Evolutionary conservation across 2,329 filamentous ascomycete species (phyloP).

Genomic region (Albophoma yamanashiensis): DNA sequence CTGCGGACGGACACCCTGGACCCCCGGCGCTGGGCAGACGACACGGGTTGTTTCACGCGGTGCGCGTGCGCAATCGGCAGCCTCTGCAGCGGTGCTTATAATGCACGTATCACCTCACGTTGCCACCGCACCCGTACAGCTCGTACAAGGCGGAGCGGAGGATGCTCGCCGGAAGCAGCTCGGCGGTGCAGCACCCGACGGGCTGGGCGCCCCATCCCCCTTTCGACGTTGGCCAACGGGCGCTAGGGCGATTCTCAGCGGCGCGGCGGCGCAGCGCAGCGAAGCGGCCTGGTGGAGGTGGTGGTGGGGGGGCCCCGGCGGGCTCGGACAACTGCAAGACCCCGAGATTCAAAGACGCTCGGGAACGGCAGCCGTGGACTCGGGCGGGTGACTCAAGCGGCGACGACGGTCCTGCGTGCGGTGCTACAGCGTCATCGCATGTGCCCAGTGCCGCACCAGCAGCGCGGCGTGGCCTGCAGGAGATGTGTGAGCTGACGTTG

Average conservation of each 20-base stretch:
- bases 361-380: background rate
- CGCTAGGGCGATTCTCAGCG: background rate
- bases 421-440: no score
- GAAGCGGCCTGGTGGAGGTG: background rate
- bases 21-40: background rate
- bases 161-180: background rate
- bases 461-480: background rate
- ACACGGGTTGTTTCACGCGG: background rate
- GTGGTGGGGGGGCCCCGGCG: background rate
- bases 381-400: background rate
- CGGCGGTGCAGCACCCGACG: background rate
- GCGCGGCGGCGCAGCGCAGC: background rate
- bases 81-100: background rate
- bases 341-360: constrained; percentile 1
- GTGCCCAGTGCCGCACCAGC: no score
- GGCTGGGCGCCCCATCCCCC: background rate
- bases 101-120: background rate
- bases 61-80: background rate
- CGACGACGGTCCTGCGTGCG: background rate
- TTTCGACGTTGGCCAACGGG: background rate
- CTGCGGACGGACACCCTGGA: background rate
- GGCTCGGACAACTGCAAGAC: constrained; percentile 7
- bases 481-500: background rate
- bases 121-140: no score
- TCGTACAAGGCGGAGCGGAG: no score